Conservation (phyloP, 441 rosid genomes). For the Pelargonium australe region DNA sequence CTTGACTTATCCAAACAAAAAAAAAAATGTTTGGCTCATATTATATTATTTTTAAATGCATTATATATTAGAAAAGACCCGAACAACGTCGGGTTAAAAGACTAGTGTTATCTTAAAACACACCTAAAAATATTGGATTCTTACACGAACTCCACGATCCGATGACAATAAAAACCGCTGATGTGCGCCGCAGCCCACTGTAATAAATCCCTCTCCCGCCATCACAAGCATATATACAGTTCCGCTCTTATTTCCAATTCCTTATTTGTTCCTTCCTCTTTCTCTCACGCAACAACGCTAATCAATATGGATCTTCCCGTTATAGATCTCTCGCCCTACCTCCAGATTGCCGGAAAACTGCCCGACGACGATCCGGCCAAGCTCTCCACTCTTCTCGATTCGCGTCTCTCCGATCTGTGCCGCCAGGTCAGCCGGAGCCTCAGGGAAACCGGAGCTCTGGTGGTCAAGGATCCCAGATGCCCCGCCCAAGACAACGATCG, state of each 20-base stretch:
- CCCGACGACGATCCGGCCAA: conserved; percentile 4
- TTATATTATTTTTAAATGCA: too few relatives aligned
- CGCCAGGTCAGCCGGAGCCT: conserved; percentile 20
- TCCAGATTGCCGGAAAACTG: conserved; percentile 6
- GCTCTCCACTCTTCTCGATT: neutral
- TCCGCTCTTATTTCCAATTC: neutral
- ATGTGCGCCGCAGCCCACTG: neutral
- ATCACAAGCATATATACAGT: neutral
- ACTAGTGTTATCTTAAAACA: too few relatives aligned
- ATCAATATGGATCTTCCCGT: conserved; percentile 21
- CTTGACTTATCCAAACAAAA: too few relatives aligned
- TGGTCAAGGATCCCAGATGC: conserved; percentile 27
- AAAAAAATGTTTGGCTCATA: too few relatives aligned
- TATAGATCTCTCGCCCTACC: conserved; percentile 23
- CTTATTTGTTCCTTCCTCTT: conserved; percentile 4
- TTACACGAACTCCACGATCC: too few relatives aligned
- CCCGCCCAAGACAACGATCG: conserved; percentile 26
- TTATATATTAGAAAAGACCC: too few relatives aligned
- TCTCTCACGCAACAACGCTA: neutral
- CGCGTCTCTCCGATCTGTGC: conserved; percentile 16
- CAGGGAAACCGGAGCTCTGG: conserved; percentile 25
- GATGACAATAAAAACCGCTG: neutral
- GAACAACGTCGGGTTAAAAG: too few relatives aligned
- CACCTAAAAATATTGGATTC: too few relatives aligned
- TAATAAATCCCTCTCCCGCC: conserved; percentile 4